These are phyloP conservation scores for Funneliformis mosseae DNA, from an alignment of 192 early-diverging fungal species.

Conservation along the genomic window DNA sequence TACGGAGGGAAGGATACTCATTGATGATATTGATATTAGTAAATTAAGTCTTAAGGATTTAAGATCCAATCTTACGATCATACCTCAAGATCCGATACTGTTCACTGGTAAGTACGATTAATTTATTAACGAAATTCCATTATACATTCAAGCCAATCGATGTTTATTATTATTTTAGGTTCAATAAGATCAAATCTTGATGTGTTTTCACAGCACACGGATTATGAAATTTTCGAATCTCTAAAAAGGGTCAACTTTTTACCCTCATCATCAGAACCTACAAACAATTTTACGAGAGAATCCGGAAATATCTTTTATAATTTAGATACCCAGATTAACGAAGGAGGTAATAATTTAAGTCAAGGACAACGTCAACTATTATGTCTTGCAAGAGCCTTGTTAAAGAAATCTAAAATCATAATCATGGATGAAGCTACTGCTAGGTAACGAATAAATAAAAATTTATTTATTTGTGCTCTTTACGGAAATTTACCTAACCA, in stretches of 20 bases:
- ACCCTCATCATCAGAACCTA: conserved; percentile 23
- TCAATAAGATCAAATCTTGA: conserved; percentile 82
- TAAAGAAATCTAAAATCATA: conserved; percentile 63
- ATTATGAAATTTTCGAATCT: conserved; percentile 66
- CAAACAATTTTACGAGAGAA: conserved; percentile 31
- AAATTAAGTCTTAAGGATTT: conserved; percentile 73
- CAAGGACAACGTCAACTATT: conserved; percentile 85
- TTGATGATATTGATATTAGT: conserved; percentile 82
- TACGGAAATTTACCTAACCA: not conserved
- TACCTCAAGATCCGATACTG: conserved; percentile 78
- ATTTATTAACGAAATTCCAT: not conserved
- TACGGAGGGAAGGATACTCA: conserved; percentile 62
- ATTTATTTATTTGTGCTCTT: not conserved
- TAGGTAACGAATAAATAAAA: conserved; percentile 25
- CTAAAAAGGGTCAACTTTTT: conserved; percentile 67
- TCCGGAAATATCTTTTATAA: conserved; percentile 48
- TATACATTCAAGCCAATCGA: no score
- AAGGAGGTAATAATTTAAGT: conserved; percentile 76
- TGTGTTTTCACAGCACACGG: conserved; percentile 67
- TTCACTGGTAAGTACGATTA: conserved; percentile 39
- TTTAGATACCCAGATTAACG: conserved; percentile 59
- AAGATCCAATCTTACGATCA: conserved; percentile 70
- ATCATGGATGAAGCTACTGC: conserved; percentile 57
- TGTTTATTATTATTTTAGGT: conserved; percentile 35
- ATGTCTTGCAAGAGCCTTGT: conserved; percentile 79